phyloP scores from a whole-genome alignment of 805 yeast species.

The Cyberlindnera mycetangii region DNA sequence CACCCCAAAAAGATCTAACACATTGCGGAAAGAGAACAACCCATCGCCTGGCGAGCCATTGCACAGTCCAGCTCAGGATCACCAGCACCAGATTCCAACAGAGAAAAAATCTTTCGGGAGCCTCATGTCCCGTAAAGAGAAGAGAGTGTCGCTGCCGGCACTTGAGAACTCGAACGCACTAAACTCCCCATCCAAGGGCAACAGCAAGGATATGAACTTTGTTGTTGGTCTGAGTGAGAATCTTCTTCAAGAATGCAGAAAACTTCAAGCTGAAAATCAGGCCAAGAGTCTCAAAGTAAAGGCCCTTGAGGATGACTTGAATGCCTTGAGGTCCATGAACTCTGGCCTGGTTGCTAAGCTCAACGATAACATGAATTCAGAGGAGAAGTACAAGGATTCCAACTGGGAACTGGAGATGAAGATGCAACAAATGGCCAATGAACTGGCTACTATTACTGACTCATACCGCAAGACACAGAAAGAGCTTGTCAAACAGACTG shows the following conservation, averaged over 20 bases:
- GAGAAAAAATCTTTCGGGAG: slow-evolving; percentile 20
- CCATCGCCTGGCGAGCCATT: slow-evolving; percentile 6
- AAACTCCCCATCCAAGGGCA: slow-evolving; percentile 18
- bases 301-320: slow-evolving; percentile 41
- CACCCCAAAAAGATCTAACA: slow-evolving; percentile 23
- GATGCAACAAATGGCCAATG: slow-evolving; percentile 35
- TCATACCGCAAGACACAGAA: slow-evolving; percentile 37
- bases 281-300: slow-evolving; percentile 40
- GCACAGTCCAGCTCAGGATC: slow-evolving; percentile 5
- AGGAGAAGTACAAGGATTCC: slow-evolving; percentile 51
- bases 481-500: slow-evolving; percentile 40
- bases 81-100: not conserved
- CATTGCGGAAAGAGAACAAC: slow-evolving; percentile 13
- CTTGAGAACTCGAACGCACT: slow-evolving; percentile 24
- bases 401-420: slow-evolving; percentile 65
- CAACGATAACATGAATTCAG: slow-evolving; percentile 32
- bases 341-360: slow-evolving; percentile 22
- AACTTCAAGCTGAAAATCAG: slow-evolving; percentile 63
- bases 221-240: slow-evolving; percentile 75
- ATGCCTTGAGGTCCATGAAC: slow-evolving; percentile 26
- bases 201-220: slow-evolving; percentile 65
- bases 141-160: slow-evolving; percentile 27
- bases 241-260: slow-evolving; percentile 64
- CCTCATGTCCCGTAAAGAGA: slow-evolving; percentile 25
- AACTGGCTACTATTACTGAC: slow-evolving; percentile 38